Evolutionary conservation across 148 eudicot genomes (phyloP).

Genomic region (Fagopyrum tataricum): DNA sequence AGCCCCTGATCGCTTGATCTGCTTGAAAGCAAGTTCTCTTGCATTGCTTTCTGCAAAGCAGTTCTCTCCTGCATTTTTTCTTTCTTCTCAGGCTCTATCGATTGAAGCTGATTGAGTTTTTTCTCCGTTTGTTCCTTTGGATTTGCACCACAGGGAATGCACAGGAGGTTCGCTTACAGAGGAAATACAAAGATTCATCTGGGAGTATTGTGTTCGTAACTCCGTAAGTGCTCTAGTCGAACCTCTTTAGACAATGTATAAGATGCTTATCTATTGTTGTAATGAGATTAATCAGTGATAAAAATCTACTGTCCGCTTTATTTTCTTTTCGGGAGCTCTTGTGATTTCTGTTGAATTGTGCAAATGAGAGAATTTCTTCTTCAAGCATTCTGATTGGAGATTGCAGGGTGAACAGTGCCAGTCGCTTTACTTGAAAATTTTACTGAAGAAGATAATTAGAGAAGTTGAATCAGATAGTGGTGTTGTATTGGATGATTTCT

Average conservation of each 20-base stretch:
- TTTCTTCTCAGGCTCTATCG: background rate
- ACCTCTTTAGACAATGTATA: background rate
- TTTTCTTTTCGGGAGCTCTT: background rate
- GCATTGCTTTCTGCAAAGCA: too few relatives aligned
- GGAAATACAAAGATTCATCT: slow-evolving; percentile 67
- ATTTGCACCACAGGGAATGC: slow-evolving; percentile 38
- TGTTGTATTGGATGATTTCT: slow-evolving; percentile 67
- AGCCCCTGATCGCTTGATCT: too few relatives aligned
- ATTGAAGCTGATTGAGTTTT: background rate
- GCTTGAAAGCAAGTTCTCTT: too few relatives aligned
- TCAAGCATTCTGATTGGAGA: background rate
- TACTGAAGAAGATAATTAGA: slow-evolving; percentile 67
- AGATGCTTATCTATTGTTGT: background rate
- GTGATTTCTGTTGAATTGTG: background rate
- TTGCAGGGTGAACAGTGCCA: slow-evolving; percentile 47
- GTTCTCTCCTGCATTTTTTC: too few relatives aligned
- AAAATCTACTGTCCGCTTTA: background rate
- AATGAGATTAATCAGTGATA: background rate
- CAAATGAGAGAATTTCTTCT: background rate
- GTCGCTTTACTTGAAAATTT: slow-evolving; percentile 46
- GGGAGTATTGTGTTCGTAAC: slow-evolving; percentile 50
- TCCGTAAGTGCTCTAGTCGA: slow-evolving; percentile 29
- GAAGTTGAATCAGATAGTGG: slow-evolving; percentile 65
- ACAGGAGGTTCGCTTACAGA: slow-evolving; percentile 61
- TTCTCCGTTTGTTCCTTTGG: background rate